Conservation (phyloP, 306 rosid species). For the Phaseolus lunatus region DNA sequence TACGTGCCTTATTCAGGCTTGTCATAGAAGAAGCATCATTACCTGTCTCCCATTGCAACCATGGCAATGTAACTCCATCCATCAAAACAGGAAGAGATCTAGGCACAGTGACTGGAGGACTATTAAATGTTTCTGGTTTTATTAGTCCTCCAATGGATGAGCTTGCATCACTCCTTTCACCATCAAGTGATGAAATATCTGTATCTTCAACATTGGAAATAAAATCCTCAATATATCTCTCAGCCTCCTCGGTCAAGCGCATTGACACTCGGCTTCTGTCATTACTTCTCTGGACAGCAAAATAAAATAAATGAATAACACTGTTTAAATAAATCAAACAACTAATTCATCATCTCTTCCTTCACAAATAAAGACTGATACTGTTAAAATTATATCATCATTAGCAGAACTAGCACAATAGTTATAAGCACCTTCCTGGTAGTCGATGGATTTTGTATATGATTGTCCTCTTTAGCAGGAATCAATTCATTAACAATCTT, state of each 20-base stretch:
- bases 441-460: conserved; percentile 57
- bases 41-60: conserved; percentile 96
- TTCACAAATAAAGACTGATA: conserved; percentile 11
- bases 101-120: conserved; percentile 50
- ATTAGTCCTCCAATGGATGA: conserved; percentile 80
- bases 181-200: conserved; percentile 92
- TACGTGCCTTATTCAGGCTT: conserved; percentile 52
- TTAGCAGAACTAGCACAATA: conserved; percentile 24
- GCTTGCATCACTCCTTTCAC: conserved; percentile 95
- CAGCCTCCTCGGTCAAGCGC: conserved; percentile 89
- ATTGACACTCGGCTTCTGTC: conserved; percentile 78
- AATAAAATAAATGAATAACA: conserved; percentile 22
- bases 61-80: conserved; percentile 86
- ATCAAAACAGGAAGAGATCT: conserved; percentile 67
- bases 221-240: conserved; percentile 90
- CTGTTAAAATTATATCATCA: conserved; percentile 19
- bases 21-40: conserved; percentile 62
- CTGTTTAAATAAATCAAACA: conserved; percentile 24
- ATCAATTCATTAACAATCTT: conserved; percentile 67
- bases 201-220: conserved; percentile 96
- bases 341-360: conserved; percentile 21
- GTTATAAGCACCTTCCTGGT: conserved; percentile 66
- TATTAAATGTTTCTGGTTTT: conserved; percentile 56
- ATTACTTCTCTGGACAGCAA: conserved; percentile 69
- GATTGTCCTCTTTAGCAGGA: conserved; percentile 62